Evolutionary conservation across 352 stramenopile genomes (phyloP).

Genomic region (Plasmopara muralis): DNA sequence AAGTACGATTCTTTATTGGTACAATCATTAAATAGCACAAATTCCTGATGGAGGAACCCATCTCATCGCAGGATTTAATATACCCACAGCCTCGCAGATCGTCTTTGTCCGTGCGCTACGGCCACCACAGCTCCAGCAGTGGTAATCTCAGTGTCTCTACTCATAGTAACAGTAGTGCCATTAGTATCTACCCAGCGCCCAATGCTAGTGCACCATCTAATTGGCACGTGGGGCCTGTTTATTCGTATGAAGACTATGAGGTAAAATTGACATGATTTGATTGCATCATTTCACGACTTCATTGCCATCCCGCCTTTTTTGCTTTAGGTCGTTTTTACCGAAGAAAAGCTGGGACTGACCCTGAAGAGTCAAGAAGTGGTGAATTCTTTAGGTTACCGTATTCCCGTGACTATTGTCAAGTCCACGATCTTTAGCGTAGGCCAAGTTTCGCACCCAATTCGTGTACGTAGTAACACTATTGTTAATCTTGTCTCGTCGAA

Average conservation of each 20-base stretch:
- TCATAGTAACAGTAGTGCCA: slow-evolving; percentile 25
- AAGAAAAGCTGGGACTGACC: slow-evolving; percentile 52
- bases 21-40: too few relatives aligned
- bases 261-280: slow-evolving; percentile 6
- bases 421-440: slow-evolving; percentile 40
- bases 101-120: slow-evolving; percentile 16
- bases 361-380: slow-evolving; percentile 33
- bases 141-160: slow-evolving; percentile 34
- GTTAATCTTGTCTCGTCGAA: not conserved
- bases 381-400: slow-evolving; percentile 18
- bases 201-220: not conserved
- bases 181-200: slow-evolving; percentile 20
- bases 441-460: slow-evolving; percentile 48
- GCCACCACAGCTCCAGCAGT: slow-evolving; percentile 23
- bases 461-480: slow-evolving; percentile 18
- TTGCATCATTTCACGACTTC: not conserved
- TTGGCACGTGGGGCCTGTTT: slow-evolving; percentile 20
- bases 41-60: not conserved
- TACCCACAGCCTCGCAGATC: slow-evolving; percentile 10
- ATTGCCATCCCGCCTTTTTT: not conserved
- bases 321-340: slow-evolving; percentile 45
- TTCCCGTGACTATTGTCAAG: slow-evolving; percentile 44
- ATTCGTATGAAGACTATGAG: slow-evolving; percentile 35
- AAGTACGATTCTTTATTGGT: not conserved
- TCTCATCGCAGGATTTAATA: not conserved